Evolutionary conservation across 805 yeast genomes (phyloP), one percentile per base, ranked within the genome.

Genomic region (Lipomyces mesembrius): DNA sequence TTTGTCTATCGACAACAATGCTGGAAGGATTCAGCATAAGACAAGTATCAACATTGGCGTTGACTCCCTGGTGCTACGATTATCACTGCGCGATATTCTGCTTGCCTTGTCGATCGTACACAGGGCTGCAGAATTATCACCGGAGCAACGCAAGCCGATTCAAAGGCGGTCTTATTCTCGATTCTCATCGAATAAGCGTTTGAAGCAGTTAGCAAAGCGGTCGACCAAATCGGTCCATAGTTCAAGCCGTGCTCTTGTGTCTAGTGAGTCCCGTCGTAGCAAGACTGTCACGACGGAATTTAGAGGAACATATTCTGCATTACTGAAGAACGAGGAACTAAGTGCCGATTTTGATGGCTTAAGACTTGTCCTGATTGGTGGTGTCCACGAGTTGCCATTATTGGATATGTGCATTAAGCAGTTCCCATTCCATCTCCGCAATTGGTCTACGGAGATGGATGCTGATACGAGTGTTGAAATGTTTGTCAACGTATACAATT

Each of bases 351-450:
- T 91, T 66, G 91, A 89, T 17, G 97, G 97, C 0, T 75, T 90
- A 68, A 82, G 97, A 68, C 77, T 92, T 59, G 96, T 93, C 1
- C 79, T 93, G 60, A 90, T 93, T 69, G 97, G 97, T 75, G 96
- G 91, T 76, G 88, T 91, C 57, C 95, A 92, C 75, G 98, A 93
- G 75, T 81, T 93, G 70, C 98, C 98, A 0, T 88, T 92, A 51
- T 73, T 91, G 17, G 97, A 93, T 77, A 81, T 91, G 83, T 84
- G 85, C 63, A 81, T 91, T 8, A 83, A 86, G 66, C 88, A 94
- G 0, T 91, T 93, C 76, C 84, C 85, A 12, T 76, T 89, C 1
- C 80, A 79, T 39, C 93, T 92, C 0, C 83, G 84, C 63, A 90
- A 93, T 73, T 93, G 98, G 98, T 89, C 97, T 0, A 87, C 93